A percentile compares a stretch with the other conserved stretches of the same genome.
These are phyloP conservation scores for Yamagishiella unicocca DNA, from an alignment of 139 green algal species.

Conservation along the genomic window DNA sequence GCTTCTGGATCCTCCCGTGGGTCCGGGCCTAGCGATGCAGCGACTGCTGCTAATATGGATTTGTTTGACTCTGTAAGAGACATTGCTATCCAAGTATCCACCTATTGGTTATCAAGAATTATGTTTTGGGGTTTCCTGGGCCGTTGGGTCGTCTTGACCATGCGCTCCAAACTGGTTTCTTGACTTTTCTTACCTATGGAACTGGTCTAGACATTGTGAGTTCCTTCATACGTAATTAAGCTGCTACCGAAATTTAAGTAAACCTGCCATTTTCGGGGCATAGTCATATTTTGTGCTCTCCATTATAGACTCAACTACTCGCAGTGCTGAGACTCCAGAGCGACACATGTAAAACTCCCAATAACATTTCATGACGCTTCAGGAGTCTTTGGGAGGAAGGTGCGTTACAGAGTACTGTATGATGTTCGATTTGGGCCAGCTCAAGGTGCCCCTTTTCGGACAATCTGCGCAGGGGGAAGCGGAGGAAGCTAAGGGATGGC, in stretches of 20 bases:
- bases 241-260: no score
- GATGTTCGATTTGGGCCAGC: neutral
- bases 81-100: no score
- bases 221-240: no score
- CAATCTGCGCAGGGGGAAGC: neutral
- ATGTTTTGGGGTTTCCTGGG: no score
- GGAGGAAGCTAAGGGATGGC: constrained; percentile 19
- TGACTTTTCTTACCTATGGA: no score
- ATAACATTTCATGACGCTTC: neutral
- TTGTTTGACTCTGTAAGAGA: no score
- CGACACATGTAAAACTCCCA: neutral
- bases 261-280: no score
- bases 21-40: neutral
- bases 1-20: neutral
- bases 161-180: no score
- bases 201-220: no score
- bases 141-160: no score
- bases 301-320: neutral
- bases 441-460: neutral
- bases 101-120: no score
- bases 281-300: no score
- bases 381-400: constrained; percentile 10
- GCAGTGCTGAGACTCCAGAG: neutral
- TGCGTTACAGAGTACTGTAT: neutral
- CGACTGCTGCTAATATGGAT: neutral